phyloP scores from a whole-genome alignment of 768 basidiomycete species.

The Mycena haematopus region DNA sequence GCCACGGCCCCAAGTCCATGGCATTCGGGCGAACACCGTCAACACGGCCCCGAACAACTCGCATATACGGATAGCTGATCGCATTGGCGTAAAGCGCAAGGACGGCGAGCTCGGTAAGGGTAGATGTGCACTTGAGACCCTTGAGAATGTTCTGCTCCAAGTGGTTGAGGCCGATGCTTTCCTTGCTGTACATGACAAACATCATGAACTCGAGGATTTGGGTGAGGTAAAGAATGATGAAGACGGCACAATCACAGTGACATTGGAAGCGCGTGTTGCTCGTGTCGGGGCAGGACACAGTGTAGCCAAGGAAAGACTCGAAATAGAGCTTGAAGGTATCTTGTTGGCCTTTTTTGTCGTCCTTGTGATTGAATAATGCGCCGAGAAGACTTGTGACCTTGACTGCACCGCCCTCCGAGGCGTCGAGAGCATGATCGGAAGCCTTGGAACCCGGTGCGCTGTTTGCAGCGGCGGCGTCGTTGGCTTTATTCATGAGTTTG shows the following conservation, averaged over 20 bases:
- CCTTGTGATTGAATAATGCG: slow-evolving; percentile 10
- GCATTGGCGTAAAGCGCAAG: neutral
- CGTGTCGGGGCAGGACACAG: slow-evolving; percentile 30
- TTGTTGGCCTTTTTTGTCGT: slow-evolving; percentile 9
- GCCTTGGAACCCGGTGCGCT: neutral
- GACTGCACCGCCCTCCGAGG: neutral
- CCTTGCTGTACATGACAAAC: slow-evolving; percentile 38
- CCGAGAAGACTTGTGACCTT: slow-evolving; percentile 3
- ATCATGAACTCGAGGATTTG: slow-evolving; percentile 37
- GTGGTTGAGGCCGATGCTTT: slow-evolving; percentile 35
- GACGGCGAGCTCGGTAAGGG: neutral
- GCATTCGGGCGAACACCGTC: neutral
- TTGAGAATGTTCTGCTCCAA: slow-evolving; percentile 36
- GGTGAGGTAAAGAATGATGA: slow-evolving; percentile 34
- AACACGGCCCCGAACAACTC: neutral
- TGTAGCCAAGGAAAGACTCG: slow-evolving; percentile 10
- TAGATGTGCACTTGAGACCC: neutral
- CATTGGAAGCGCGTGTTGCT: slow-evolving; percentile 44
- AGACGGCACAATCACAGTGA: slow-evolving; percentile 37
- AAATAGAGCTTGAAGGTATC: slow-evolving; percentile 9
- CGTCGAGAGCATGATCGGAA: neutral
- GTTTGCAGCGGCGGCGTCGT: slow-evolving; percentile 25
- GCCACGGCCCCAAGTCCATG: neutral
- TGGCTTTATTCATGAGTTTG: slow-evolving; percentile 33
- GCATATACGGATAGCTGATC: neutral